phyloP scores from a whole-genome alignment of 257 asterid species.

The Plantago elongata region DNA sequence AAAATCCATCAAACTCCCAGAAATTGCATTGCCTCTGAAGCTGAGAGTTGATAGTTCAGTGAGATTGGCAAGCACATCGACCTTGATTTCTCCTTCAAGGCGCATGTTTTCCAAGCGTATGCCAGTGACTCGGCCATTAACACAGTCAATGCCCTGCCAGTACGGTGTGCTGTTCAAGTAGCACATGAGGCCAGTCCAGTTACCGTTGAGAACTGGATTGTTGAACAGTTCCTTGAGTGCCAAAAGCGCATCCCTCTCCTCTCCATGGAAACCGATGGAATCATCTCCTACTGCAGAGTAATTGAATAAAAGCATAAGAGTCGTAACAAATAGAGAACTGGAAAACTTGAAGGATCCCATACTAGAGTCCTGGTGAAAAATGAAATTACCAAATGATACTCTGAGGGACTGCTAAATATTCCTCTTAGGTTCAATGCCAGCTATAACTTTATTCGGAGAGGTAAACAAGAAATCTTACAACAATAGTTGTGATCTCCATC shows the following conservation, averaged over 20 bases:
- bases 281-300: conserved; percentile 22
- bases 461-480: conserved; percentile 39
- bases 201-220: conserved; percentile 31
- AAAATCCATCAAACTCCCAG: conserved; percentile 50
- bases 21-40: conserved; percentile 49
- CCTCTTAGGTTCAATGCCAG: conserved; percentile 28
- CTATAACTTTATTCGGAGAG: conserved; percentile 31
- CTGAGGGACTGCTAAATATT: conserved; percentile 22
- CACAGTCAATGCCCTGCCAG: conserved; percentile 59
- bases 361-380: conserved; percentile 11
- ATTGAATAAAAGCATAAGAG: conserved; percentile 23
- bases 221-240: conserved; percentile 35
- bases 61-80: conserved; percentile 40
- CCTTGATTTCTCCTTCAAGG: conserved; percentile 40
- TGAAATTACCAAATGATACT: conserved; percentile 8
- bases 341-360: conserved; percentile 30
- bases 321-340: conserved; percentile 23
- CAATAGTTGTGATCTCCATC: conserved; percentile 16
- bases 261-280: conserved; percentile 38
- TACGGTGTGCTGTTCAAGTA: conserved; percentile 39
- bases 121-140: conserved; percentile 53
- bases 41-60: conserved; percentile 44
- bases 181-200: conserved; percentile 63
- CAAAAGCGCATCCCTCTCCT: conserved; percentile 55
- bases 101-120: conserved; percentile 42